Evolutionary conservation across 2,329 filamentous ascomycete genomes (phyloP).

Genomic region (Penicillium verrucosum): DNA sequence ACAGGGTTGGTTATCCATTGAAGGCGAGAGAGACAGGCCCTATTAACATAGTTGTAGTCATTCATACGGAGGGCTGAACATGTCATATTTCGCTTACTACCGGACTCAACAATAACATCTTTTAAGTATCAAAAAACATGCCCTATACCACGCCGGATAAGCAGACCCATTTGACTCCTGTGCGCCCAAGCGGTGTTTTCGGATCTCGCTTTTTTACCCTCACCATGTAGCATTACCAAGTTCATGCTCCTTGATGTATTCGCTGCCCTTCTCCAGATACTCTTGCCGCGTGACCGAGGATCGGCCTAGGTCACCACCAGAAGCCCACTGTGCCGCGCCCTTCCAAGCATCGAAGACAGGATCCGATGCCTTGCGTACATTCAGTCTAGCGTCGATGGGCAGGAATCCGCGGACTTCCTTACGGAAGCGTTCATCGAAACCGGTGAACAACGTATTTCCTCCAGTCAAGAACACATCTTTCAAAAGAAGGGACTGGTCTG

Average conservation of each 20-base stretch:
- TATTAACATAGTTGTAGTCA: not conserved
- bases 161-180: slow-evolving; percentile 17
- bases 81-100: slow-evolving; percentile 2
- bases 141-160: slow-evolving; percentile 9
- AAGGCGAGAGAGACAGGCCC: not conserved
- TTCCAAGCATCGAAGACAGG: slow-evolving; percentile 86
- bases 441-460: slow-evolving; percentile 81
- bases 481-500: slow-evolving; percentile 66
- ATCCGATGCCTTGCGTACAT: slow-evolving; percentile 70
- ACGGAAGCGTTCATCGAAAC: slow-evolving; percentile 78
- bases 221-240: slow-evolving; percentile 37
- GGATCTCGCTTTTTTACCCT: slow-evolving; percentile 3
- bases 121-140: slow-evolving; percentile 8
- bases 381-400: slow-evolving; percentile 65
- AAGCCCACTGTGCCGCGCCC: slow-evolving; percentile 83
- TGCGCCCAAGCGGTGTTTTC: slow-evolving; percentile 18
- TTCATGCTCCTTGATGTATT: slow-evolving; percentile 72
- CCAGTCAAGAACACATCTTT: slow-evolving; percentile 90
- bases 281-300: slow-evolving; percentile 75
- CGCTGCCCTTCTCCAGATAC: slow-evolving; percentile 85
- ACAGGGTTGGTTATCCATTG: not conserved
- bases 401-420: slow-evolving; percentile 70
- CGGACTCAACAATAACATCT: not conserved
- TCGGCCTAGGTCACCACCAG: slow-evolving; percentile 54
- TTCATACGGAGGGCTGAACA: not conserved